These are phyloP conservation scores for Penicillium janthinellum DNA, from an alignment of 2,329 filamentous ascomycete genomes.

Conservation along the genomic window DNA sequence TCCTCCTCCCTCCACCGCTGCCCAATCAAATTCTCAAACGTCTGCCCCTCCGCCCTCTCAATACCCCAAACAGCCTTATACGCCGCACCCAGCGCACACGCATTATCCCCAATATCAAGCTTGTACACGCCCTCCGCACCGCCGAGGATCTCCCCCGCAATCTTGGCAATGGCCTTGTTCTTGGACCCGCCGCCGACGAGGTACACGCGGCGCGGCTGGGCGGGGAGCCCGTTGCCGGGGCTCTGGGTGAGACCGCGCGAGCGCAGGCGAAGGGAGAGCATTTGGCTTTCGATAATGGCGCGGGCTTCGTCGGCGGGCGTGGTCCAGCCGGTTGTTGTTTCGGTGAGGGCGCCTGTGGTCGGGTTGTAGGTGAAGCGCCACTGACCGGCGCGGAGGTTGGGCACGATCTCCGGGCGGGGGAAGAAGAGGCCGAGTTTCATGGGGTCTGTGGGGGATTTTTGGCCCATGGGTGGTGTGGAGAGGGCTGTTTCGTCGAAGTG, in stretches of 20 bases:
- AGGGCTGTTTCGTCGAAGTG: slow-evolving; percentile 76
- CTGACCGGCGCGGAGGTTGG: slow-evolving; percentile 80
- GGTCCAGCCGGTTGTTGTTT: slow-evolving; percentile 57
- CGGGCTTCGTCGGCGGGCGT: slow-evolving; percentile 73
- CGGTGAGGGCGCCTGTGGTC: slow-evolving; percentile 54
- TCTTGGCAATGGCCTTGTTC: slow-evolving; percentile 83
- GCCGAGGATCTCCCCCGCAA: slow-evolving; percentile 85
- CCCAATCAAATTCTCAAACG: slow-evolving; percentile 85
- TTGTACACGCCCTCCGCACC: slow-evolving; percentile 88
- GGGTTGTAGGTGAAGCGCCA: slow-evolving; percentile 74
- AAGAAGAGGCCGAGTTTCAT: slow-evolving; percentile 94
- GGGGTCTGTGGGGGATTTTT: slow-evolving; percentile 55
- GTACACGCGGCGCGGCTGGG: slow-evolving; percentile 87
- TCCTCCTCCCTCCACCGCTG: slow-evolving; percentile 81
- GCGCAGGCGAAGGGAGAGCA: slow-evolving; percentile 85
- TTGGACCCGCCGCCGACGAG: slow-evolving; percentile 89
- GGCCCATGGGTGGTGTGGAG: slow-evolving; percentile 68
- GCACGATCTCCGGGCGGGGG: slow-evolving; percentile 91
- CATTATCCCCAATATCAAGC: slow-evolving; percentile 91
- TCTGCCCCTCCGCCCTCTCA: slow-evolving; percentile 68
- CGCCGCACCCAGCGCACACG: slow-evolving; percentile 88
- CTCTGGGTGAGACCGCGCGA: slow-evolving; percentile 72
- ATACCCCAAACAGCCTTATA: slow-evolving; percentile 96
- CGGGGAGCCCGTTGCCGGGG: slow-evolving; percentile 61
- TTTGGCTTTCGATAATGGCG: slow-evolving; percentile 90